These are phyloP conservation scores for Thielaviopsis euricoi DNA, from an alignment of 2,329 filamentous ascomycete genomes.

Conservation along the genomic window DNA sequence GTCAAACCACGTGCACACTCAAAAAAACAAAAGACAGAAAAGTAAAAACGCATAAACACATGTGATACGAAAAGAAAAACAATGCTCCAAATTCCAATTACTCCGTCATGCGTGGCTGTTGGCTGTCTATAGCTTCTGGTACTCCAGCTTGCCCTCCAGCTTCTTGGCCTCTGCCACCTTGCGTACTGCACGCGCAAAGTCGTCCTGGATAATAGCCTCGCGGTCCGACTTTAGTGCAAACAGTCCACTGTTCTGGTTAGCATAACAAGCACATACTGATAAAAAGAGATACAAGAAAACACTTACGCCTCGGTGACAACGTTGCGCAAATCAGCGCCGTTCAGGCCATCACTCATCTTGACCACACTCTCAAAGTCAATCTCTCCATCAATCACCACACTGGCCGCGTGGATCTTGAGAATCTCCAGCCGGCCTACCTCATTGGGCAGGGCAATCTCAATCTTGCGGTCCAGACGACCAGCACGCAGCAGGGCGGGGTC, in stretches of 20 bases:
- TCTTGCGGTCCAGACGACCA: conserved; percentile 88
- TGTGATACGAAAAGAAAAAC: not conserved
- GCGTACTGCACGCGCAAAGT: conserved; percentile 97
- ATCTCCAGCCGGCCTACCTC: conserved; percentile 94
- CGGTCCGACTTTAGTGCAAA: conserved; percentile 98
- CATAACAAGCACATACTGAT: conserved; percentile 15
- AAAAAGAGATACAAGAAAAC: not conserved
- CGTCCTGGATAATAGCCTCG: conserved; percentile 91
- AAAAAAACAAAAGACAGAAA: not conserved
- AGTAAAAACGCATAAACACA: not conserved
- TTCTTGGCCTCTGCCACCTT: conserved; percentile 98
- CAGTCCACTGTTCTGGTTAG: conserved; percentile 46
- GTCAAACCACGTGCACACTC: not conserved
- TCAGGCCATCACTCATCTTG: conserved; percentile 98
- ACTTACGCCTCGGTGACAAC: conserved; percentile 96
- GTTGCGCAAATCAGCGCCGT: conserved; percentile 92
- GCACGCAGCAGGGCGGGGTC: conserved; percentile 86
- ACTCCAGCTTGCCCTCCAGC: conserved; percentile 92
- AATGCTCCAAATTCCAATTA: not conserved
- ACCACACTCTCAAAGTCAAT: conserved; percentile 98
- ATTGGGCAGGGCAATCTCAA: conserved; percentile 93
- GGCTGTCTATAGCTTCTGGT: conserved; percentile 65
- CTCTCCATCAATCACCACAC: conserved; percentile 79
- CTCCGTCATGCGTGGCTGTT: not conserved
- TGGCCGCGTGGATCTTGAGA: conserved; percentile 86